These are phyloP conservation scores for Chlamydomonas reinhardtii DNA, from an alignment of 163 green algal genomes.

Conservation along the genomic window DNA sequence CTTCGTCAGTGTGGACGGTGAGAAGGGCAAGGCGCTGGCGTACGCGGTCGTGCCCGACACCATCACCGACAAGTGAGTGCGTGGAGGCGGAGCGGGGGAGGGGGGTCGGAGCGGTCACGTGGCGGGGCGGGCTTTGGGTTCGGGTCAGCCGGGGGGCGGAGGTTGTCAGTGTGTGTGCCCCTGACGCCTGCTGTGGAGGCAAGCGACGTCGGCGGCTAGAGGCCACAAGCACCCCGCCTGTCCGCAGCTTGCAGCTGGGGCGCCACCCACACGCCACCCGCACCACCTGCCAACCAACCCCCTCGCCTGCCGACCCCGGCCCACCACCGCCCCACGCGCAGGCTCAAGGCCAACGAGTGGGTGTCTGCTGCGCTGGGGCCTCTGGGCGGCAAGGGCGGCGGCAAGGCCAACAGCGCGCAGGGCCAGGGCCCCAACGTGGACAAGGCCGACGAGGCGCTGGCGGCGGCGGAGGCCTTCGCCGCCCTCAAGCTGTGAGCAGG, in stretches of 20 bases:
- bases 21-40: conserved; percentile 79
- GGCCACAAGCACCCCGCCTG: too few relatives aligned
- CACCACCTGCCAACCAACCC: background rate
- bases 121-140: too few relatives aligned
- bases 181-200: too few relatives aligned
- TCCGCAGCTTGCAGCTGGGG: too few relatives aligned
- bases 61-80: conserved; percentile 45
- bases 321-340: background rate
- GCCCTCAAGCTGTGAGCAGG: conserved; percentile 62
- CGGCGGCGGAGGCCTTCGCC: conserved; percentile 75
- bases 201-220: too few relatives aligned
- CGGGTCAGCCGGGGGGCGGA: too few relatives aligned
- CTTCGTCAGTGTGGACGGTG: conserved; percentile 73
- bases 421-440: conserved; percentile 79
- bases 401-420: conserved; percentile 92
- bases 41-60: conserved; percentile 75
- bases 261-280: too few relatives aligned
- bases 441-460: conserved; percentile 73
- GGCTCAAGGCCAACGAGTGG: conserved; percentile 88
- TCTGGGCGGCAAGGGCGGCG: conserved; percentile 95
- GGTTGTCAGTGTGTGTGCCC: too few relatives aligned
- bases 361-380: conserved; percentile 70
- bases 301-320: background rate
- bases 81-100: background rate
- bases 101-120: background rate